Evolutionary conservation across 441 rosid genomes (phyloP).

Genomic region (Gossypium schwendimanii): DNA sequence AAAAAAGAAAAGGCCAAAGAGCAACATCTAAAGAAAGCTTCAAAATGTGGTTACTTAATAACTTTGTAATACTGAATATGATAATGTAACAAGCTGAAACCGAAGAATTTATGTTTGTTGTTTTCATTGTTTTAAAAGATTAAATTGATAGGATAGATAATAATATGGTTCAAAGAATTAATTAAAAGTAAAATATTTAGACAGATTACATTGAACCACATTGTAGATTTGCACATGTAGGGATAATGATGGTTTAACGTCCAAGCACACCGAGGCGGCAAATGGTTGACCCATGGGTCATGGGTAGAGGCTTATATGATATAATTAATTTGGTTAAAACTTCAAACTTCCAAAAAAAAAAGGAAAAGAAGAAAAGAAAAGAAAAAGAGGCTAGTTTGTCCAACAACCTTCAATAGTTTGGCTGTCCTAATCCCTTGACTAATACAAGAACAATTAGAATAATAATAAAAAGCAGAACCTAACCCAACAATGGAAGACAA

Average conservation of each 20-base stretch:
- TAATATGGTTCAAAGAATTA: neutral
- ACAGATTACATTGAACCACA: neutral
- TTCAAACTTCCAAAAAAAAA: neutral
- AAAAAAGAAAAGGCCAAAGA: neutral
- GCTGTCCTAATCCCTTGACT: constrained; percentile 12
- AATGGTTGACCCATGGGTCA: constrained; percentile 6
- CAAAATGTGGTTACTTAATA: neutral
- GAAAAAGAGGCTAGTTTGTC: neutral
- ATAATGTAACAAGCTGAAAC: neutral
- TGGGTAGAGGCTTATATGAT: neutral
- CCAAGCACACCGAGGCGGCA: neutral
- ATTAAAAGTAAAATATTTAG: neutral
- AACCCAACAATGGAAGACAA: constrained; percentile 16
- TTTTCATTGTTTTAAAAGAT: neutral
- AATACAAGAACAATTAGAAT: neutral
- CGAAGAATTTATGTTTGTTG: neutral
- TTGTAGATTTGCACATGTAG: constrained; percentile 16
- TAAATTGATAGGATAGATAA: too few species aligned
- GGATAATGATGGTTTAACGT: neutral
- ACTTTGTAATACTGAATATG: neutral
- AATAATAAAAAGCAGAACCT: constrained; percentile 15
- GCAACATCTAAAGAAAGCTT: neutral
- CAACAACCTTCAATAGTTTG: constrained; percentile 30
- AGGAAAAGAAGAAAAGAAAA: too few species aligned
- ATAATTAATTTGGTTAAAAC: neutral